Evolutionary conservation across 2,329 filamentous ascomycete genomes (phyloP).

Genomic region (Pseudogymnoascus sp.): DNA sequence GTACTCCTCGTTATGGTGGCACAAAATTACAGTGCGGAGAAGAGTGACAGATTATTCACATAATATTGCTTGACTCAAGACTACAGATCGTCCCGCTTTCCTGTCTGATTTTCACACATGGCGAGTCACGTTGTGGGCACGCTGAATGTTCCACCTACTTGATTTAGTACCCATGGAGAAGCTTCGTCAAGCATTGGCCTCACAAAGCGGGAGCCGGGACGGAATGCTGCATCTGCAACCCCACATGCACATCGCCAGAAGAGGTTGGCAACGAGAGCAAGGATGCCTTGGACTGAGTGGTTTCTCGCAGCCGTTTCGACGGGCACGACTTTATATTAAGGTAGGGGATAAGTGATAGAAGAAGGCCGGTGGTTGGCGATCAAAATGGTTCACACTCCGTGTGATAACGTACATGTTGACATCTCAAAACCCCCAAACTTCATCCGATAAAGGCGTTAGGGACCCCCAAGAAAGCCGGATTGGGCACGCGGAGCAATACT

Average conservation of each 20-base stretch:
- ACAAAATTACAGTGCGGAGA: not conserved
- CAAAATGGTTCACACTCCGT: not conserved
- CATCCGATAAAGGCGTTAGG: not conserved
- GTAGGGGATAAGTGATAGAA: not conserved
- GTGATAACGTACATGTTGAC: not conserved
- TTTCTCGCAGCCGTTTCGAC: constrained; percentile 2
- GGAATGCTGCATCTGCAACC: constrained; percentile 5
- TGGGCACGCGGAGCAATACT: not conserved
- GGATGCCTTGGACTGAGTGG: not conserved
- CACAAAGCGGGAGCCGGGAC: constrained; percentile 2
- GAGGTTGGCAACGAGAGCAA: not conserved
- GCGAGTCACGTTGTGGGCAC: constrained; percentile 5
- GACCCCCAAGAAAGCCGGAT: not conserved
- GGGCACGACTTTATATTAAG: constrained; percentile 3
- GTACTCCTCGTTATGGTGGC: not conserved
- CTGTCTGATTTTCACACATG: not conserved
- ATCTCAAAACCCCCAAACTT: not conserved
- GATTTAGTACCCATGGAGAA: not conserved
- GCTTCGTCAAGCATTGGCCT: constrained; percentile 5
- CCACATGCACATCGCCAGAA: constrained; percentile 5
- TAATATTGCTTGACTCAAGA: not conserved
- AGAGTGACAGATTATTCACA: not conserved
- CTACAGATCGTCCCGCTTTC: not conserved
- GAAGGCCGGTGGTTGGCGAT: not conserved
- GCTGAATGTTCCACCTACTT: not conserved